These are phyloP conservation scores for Pistacia integerrima DNA, from an alignment of 345 rosid genomes.

Conservation along the genomic window DNA sequence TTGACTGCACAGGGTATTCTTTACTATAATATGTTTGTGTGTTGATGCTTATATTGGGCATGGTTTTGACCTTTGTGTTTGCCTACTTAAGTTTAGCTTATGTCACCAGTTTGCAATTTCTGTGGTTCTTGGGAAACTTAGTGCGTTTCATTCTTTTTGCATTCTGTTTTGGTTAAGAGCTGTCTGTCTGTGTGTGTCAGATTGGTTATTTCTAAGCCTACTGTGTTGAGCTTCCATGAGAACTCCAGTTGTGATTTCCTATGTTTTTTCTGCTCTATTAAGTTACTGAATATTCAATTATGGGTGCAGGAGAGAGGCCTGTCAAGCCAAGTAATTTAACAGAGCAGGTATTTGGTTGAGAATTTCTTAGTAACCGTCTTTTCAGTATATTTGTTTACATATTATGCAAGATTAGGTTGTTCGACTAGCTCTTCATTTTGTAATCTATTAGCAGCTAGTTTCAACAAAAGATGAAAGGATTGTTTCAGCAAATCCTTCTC, in stretches of 20 bases:
- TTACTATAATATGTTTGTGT: no score
- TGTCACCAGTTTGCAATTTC: no score
- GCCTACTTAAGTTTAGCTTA: no score
- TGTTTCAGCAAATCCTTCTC: constrained; percentile 52
- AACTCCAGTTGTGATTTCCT: background rate
- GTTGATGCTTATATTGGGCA: no score
- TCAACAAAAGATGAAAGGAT: constrained; percentile 54
- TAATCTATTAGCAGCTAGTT: constrained; percentile 44
- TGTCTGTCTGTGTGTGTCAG: background rate
- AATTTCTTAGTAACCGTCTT: background rate
- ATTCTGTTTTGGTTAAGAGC: background rate
- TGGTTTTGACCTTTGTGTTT: no score
- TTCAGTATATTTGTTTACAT: constrained; percentile 3
- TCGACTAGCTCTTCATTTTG: constrained; percentile 28
- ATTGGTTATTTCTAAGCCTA: background rate
- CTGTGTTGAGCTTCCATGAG: constrained; percentile 5
- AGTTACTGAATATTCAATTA: background rate
- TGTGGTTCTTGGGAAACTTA: background rate
- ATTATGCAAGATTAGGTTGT: constrained; percentile 16
- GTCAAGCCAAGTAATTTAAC: constrained; percentile 33
- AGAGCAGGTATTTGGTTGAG: constrained; percentile 41
- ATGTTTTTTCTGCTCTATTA: background rate
- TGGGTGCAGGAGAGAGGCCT: constrained; percentile 51
- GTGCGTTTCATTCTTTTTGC: background rate
- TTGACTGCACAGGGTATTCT: no score